These are phyloP conservation scores for Ophiosphaerella korrae DNA, from an alignment of 2,329 filamentous ascomycete species.

Conservation along the genomic window DNA sequence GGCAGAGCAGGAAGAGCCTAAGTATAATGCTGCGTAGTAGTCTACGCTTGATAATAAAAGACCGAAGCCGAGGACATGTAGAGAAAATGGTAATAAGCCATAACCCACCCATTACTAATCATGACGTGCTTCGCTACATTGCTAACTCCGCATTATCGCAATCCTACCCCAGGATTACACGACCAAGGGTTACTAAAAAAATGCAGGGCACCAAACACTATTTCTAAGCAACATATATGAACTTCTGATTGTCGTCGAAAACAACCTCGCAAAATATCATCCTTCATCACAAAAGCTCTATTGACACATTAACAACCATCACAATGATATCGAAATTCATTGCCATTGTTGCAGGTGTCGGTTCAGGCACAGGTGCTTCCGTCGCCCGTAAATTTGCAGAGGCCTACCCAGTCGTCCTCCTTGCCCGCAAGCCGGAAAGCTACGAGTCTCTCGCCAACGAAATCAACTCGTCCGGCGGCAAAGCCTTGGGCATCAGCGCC, in stretches of 20 bases:
- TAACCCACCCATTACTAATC: conserved; percentile 25
- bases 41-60: conserved; percentile 8
- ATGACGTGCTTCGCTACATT: conserved; percentile 26
- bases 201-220: neutral
- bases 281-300: neutral
- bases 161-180: conserved; percentile 27
- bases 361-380: conserved; percentile 70
- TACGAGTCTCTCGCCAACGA: conserved; percentile 70
- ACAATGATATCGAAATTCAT: conserved; percentile 60
- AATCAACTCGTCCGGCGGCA: conserved; percentile 70
- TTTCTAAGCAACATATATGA: neutral
- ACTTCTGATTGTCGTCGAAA: neutral
- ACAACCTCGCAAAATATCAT: neutral
- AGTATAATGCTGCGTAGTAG: neutral
- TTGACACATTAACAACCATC: neutral
- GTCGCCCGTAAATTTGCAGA: conserved; percentile 66
- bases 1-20: conserved; percentile 69
- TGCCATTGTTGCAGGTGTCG: conserved; percentile 72
- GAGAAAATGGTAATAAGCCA: no score
- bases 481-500: conserved; percentile 71
- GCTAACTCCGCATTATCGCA: conserved; percentile 27
- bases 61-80: conserved; percentile 1
- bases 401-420: conserved; percentile 73
- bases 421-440: conserved; percentile 71
- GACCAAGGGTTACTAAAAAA: conserved; percentile 32